Evolutionary conservation across 106 monocot species (phyloP).

Genomic region (Dendrobium huoshanense): DNA sequence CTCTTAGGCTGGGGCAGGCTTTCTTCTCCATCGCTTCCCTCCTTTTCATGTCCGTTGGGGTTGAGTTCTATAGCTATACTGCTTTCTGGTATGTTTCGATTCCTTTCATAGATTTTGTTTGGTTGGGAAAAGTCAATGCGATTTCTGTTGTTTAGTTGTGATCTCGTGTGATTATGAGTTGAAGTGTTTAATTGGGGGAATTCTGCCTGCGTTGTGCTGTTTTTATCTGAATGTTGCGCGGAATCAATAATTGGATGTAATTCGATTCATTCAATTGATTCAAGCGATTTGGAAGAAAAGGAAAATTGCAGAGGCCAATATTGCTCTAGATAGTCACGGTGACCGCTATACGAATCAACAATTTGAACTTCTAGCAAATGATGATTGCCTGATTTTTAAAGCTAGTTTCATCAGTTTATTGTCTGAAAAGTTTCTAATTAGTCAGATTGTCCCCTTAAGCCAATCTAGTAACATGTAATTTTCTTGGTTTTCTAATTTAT

Average conservation of each 20-base stretch:
- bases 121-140: not conserved
- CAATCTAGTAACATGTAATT: not conserved
- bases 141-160: not conserved
- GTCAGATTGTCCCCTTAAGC: no score
- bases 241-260: not conserved
- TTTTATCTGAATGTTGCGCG: not conserved
- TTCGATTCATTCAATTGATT: not conserved
- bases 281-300: not conserved
- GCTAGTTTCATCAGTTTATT: not conserved
- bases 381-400: not conserved
- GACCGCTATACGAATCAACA: not conserved
- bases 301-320: not conserved
- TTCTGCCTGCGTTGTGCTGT: not conserved
- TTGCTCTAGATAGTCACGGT: not conserved
- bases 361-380: not conserved
- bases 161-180: not conserved
- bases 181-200: not conserved
- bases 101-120: not conserved
- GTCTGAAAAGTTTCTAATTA: not conserved
- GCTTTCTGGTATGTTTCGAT: slow-evolving; percentile 29
- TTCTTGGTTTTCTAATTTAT: not conserved
- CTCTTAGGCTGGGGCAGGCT: slow-evolving; percentile 19
- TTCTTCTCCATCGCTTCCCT: slow-evolving; percentile 23
- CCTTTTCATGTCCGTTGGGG: slow-evolving; percentile 26
- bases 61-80: slow-evolving; percentile 27